Conservation (phyloP, 2,329 filamentous ascomycete species). For the Daldinia sp. region DNA sequence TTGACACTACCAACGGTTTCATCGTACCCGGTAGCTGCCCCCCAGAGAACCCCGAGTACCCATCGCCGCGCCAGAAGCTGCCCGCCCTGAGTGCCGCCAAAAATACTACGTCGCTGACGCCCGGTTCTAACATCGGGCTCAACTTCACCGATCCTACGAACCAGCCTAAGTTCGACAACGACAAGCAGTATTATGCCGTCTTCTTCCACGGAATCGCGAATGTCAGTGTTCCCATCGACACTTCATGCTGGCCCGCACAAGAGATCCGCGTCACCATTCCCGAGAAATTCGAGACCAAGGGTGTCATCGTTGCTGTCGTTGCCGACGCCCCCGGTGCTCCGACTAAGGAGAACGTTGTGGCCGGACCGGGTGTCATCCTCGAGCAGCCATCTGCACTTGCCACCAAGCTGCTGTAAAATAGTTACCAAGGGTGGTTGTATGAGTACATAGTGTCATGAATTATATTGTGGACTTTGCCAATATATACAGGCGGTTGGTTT, state of each 20-base stretch:
- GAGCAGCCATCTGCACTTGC: slow-evolving; percentile 52
- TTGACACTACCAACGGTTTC: slow-evolving; percentile 53
- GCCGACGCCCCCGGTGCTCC: slow-evolving; percentile 54
- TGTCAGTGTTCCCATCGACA: slow-evolving; percentile 54
- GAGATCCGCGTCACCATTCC: slow-evolving; percentile 54
- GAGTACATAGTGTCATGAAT: slow-evolving; percentile 6
- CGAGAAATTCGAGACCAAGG: slow-evolving; percentile 53
- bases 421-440: background rate
- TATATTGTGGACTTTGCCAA: background rate
- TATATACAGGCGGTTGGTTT: slow-evolving; percentile 12
- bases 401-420: slow-evolving; percentile 33
- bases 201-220: slow-evolving; percentile 56
- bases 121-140: slow-evolving; percentile 51
- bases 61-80: slow-evolving; percentile 53
- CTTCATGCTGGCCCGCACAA: slow-evolving; percentile 37
- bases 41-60: slow-evolving; percentile 54
- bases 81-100: slow-evolving; percentile 49
- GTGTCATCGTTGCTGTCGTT: slow-evolving; percentile 54
- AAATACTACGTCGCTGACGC: slow-evolving; percentile 47
- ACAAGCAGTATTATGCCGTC: slow-evolving; percentile 55
- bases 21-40: slow-evolving; percentile 51
- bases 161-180: slow-evolving; percentile 44
- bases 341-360: slow-evolving; percentile 54
- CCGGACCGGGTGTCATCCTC: slow-evolving; percentile 55
- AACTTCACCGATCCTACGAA: slow-evolving; percentile 50